These are phyloP conservation scores for Cadophora sp. DNA, from an alignment of 2,329 filamentous ascomycete species.

Conservation along the genomic window DNA sequence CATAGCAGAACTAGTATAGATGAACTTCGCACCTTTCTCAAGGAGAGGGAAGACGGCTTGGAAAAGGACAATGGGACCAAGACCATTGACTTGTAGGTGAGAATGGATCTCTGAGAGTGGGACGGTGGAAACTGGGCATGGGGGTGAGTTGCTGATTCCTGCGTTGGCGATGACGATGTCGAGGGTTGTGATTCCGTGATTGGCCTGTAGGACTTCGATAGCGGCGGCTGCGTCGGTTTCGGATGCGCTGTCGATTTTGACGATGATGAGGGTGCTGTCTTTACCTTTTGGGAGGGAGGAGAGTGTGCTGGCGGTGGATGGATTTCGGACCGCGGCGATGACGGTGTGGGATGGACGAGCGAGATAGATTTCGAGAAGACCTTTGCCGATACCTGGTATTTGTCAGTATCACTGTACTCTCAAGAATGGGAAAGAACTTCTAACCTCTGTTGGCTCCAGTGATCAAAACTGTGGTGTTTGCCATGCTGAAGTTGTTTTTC, in stretches of 20 bases:
- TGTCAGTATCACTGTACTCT: neutral
- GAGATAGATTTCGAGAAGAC: conserved; percentile 25
- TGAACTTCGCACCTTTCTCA: conserved; percentile 44
- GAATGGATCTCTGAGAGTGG: conserved; percentile 4
- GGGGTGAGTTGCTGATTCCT: conserved; percentile 45
- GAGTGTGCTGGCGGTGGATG: neutral
- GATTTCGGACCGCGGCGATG: conserved; percentile 25
- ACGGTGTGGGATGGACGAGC: conserved; percentile 25
- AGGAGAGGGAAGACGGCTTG: conserved; percentile 53
- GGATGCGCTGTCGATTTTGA: conserved; percentile 51
- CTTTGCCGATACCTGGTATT: conserved; percentile 25
- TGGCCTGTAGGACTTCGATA: conserved; percentile 42
- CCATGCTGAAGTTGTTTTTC: neutral
- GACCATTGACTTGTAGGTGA: conserved; percentile 52
- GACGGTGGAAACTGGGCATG: neutral
- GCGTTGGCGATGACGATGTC: conserved; percentile 62
- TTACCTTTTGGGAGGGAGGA: conserved; percentile 1
- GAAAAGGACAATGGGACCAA: conserved; percentile 51
- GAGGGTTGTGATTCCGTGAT: conserved; percentile 49
- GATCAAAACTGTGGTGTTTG: conserved; percentile 23
- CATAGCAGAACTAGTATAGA: conserved; percentile 46
- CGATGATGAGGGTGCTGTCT: conserved; percentile 43
- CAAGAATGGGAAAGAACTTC: neutral
- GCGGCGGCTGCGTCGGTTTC: conserved; percentile 47
- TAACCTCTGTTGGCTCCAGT: conserved; percentile 27